Evolutionary conservation across 306 rosid genomes (phyloP), one percentile per base, ranked within the genome.

Genomic region (Prunus campanulata): DNA sequence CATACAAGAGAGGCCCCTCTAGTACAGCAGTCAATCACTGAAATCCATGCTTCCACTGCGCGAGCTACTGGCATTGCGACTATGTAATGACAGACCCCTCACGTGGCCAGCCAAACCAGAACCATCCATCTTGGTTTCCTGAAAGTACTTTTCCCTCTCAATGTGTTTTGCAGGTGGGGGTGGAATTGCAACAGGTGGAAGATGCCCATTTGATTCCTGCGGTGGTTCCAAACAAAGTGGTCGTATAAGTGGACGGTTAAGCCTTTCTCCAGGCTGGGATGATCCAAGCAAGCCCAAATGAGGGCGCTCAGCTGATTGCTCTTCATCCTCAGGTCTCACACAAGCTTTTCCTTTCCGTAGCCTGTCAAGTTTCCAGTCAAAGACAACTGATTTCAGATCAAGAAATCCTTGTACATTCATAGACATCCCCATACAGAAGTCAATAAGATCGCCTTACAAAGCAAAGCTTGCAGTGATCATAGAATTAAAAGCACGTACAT

Each of bases 331-430:
- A 10, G 91, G 92, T 82, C 83, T 84, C 42, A 87, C 91, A 78
- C 97, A 89, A 51, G 98, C 98, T 83, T 94, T 94, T 83, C 98
- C 98, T 81, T 94, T 94, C 30, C 95, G 93, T 79, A 94, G 82
- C 88, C 98, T 94, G 88, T 75, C 74, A 76, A 49, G 57, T 44
- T 71, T 72, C 48, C 57, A 49, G 75, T 62, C 71, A 81, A 50
- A 39, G 66, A 64, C 32, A 2, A 75, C 48, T 20, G 71, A n/a
- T 60, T 51, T 62, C n/a, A 56, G 70, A 79, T 67, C 32, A 57
- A 12, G 49, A 78, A 81, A 70, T 20, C 27, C 13, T 52, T 2
- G 35, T 8, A 8, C 6, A 13, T 71, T 39, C 14, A 11, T 20
- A 55, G 13, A 35, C 20, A 35, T 64, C 47, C 68, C 47, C 68